Evolutionary conservation across 164 flowering plant genomes (phyloP).

Genomic region (Tinospora cordifolia): DNA sequence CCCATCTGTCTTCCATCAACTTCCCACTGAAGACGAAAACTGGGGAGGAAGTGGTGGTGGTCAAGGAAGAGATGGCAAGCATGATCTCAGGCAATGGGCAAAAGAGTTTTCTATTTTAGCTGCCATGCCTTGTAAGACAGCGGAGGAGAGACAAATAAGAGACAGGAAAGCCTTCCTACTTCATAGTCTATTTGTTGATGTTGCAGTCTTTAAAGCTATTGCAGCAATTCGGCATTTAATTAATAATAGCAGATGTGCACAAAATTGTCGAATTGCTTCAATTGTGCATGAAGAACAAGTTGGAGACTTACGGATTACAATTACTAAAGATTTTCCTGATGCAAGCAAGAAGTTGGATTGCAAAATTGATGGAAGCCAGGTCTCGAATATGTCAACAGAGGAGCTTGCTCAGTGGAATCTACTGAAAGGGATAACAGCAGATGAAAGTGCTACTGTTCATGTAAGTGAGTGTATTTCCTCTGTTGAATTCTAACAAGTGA

Average conservation of each 20-base stretch:
- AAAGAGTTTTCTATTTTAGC: conserved; percentile 69
- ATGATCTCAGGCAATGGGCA: conserved; percentile 62
- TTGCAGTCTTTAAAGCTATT: conserved; percentile 75
- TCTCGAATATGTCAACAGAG: conserved; percentile 45
- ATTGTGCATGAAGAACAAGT: conserved; percentile 46
- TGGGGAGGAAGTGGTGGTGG: conserved; percentile 98
- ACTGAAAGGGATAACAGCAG: conserved; percentile 91
- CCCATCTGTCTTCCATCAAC: conserved; percentile 57
- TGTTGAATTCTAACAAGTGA: conserved; percentile 4
- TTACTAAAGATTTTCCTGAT: conserved; percentile 60
- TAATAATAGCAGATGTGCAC: conserved; percentile 25
- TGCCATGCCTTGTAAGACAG: conserved; percentile 85
- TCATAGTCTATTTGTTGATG: conserved; percentile 86
- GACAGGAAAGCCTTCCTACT: conserved; percentile 85
- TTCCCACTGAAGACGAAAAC: conserved; percentile 80
- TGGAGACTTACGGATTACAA: conserved; percentile 60
- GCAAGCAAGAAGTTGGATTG: conserved; percentile 63
- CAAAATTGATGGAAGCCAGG: conserved; percentile 69
- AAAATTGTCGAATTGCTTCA: conserved; percentile 19
- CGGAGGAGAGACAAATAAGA: conserved; percentile 84
- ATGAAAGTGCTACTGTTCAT: conserved; percentile 90
- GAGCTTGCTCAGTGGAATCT: conserved; percentile 69
- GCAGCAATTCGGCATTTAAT: conserved; percentile 39
- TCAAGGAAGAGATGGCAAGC: conserved; percentile 67
- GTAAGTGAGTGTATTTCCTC: conserved; percentile 33